Conservation (phyloP, 345 rosid genomes). For the Eucalyptus erythrocorys region DNA sequence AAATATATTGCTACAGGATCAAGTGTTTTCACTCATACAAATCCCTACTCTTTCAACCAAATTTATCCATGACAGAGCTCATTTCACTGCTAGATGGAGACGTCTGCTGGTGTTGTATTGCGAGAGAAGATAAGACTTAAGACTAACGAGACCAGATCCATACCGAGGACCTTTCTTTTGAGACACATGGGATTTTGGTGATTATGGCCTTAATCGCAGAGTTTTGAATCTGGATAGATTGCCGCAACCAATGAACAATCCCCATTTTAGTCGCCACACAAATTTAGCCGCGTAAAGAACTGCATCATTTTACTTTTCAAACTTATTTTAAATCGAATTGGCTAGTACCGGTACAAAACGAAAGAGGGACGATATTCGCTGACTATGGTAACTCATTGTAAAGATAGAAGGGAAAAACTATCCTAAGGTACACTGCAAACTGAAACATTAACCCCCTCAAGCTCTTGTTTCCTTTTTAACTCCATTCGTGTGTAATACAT, state of each 20-base stretch:
- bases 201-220: not conserved
- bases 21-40: not conserved
- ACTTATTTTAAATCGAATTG: not conserved
- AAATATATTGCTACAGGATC: not conserved
- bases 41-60: not conserved
- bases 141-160: not conserved
- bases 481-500: not conserved
- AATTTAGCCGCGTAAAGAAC: not conserved
- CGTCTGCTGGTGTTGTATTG: not conserved
- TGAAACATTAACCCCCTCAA: not conserved
- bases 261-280: not conserved
- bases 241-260: not conserved
- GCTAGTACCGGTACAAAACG: not conserved
- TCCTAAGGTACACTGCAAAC: slow-evolving; percentile 43
- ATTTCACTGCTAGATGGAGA: not conserved
- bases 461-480: not conserved
- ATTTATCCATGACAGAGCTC: not conserved
- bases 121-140: not conserved
- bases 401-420: slow-evolving; percentile 76
- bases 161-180: not conserved
- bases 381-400: slow-evolving; percentile 8
- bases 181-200: not conserved
- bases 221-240: not conserved
- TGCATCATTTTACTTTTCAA: not conserved
- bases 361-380: not conserved